Conservation (phyloP, 768 basidiomycete genomes). For the Nidula microcarpa region DNA sequence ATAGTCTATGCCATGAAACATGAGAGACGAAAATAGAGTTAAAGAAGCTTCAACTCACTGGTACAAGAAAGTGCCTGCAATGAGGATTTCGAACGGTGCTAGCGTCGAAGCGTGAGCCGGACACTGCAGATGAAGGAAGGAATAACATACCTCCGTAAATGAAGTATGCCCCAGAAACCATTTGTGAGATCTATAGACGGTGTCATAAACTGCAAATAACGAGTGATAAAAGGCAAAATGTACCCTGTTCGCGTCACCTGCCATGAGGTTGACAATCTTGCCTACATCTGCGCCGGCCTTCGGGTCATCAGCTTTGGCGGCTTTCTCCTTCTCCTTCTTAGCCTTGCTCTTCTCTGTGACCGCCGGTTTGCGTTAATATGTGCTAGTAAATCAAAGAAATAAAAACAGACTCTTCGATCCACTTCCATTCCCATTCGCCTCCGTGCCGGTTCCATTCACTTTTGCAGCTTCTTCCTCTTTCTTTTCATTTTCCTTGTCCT, state of each 20-base stretch:
- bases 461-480: slow-evolving; percentile 11
- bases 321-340: slow-evolving; percentile 34
- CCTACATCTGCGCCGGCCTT: slow-evolving; percentile 83
- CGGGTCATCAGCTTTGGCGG: slow-evolving; percentile 46
- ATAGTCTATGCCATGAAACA: slow-evolving; percentile 28
- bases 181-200: slow-evolving; percentile 40
- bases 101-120: background rate
- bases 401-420: no score
- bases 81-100: slow-evolving; percentile 77
- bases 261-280: slow-evolving; percentile 90
- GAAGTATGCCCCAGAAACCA: slow-evolving; percentile 55
- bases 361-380: background rate
- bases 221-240: slow-evolving; percentile 1
- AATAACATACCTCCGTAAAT: slow-evolving; percentile 56
- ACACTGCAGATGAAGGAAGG: slow-evolving; percentile 5
- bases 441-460: no score
- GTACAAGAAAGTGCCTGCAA: slow-evolving; percentile 74
- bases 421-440: no score
- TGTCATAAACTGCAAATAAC: background rate
- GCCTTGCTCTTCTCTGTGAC: slow-evolving; percentile 23
- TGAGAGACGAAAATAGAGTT: background rate
- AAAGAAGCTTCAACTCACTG: slow-evolving; percentile 41
- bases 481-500: slow-evolving; percentile 30
- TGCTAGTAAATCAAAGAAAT: no score
- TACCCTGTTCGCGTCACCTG: slow-evolving; percentile 66